Evolutionary conservation across 345 rosid species (phyloP), one percentile per base, ranked within the genome.

Genomic region (Clarkia xantiana): DNA sequence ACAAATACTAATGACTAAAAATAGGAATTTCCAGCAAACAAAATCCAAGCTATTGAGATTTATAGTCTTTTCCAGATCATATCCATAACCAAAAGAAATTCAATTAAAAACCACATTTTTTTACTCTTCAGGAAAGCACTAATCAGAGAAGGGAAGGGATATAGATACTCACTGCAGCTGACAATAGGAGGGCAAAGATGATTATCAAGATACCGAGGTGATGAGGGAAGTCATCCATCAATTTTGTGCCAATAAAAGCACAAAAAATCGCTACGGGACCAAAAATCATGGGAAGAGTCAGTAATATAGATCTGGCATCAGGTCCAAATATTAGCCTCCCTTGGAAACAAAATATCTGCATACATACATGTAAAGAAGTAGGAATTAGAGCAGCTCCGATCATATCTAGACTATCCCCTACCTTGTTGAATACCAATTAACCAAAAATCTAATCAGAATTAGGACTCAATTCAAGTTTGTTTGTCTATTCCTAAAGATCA

Each of bases 261-360:
- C 94, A 91, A 77, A 91, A 91, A 36, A 80, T 45, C 19, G 47
- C 65, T 40, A 74, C 81, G 49, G 98, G 98, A 61, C 68, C 81
- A 47, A 79, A 82, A 49, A 91, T 67, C 60, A 91, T 68, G 72
- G 72, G 69, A 62, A 80, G 44, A 18, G 94, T 73, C 10, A 86
- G 53, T 51, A 76, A 65, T 45, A 91, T 49, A 12, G 81, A 84
- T 54, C 78, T 67, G 14, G 79, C 87, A 78, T 91, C 98, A 0
- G 98, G 98, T 72, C 98, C 98, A 68, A 84, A 86, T 60, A 91
- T 80, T 36, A 91, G 74, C 73, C 98, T 80, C 59, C 98, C 98
- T 18, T 62, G 64, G 40, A 72, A 62, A 53, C 71, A 40, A 64
- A 91, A 91, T 69, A 74, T 62, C 98, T 91, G 87, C 62, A 75